Base-by-base conservation (phyloP, 768 basidiomycete species). In the Podaxis sp. region DNA sequence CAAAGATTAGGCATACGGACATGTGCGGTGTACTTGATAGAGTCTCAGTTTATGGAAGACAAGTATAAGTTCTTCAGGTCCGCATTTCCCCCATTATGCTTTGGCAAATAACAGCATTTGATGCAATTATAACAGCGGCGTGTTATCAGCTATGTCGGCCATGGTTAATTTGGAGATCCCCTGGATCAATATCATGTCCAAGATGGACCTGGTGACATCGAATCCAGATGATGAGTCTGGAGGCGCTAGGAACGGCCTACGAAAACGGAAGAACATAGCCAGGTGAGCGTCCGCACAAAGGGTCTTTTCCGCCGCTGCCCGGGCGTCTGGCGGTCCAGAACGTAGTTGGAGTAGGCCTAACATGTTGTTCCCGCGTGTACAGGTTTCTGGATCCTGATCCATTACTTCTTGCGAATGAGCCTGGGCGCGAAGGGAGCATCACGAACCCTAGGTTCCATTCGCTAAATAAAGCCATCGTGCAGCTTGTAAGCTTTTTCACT, bases 1-100 rank as follows among this genome's bases (percentile, higher is more conserved):
- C 76, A 83, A 68, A 82, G 87, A 54, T 81, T 96, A 73, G 89
- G 91, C 52, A 89, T 99, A 64, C 82, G 96, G 63, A 87, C 87
- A n/a, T 93, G 90, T 69, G 93, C 92, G 3, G 87, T 87, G 33
- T 99, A 99, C 73, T 85, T 99, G 46, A 87, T 99, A 65, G 97
- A 99, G 72, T 95, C 93, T 0, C 97, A 99, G 69, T 99, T 99
- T 77, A 99, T 99, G 95, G 97, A 99, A 76, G 97, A 99, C 75
- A 90, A 92, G 67, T 92, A 95, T 75, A 99, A 99, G 71, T 99
- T 97, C 77, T 99, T 99, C 76, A 91, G 91, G 92, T 89, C 54
- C 38, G 68, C 39, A 13, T 40, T 48, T 22, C 46, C 38, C 28
- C 38, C 8, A 24, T 19, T 11, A 38, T 59, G 22, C 22, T 49